Conservation (phyloP, 2,329 filamentous ascomycete species). For the Endoconidiophora laricicola region DNA sequence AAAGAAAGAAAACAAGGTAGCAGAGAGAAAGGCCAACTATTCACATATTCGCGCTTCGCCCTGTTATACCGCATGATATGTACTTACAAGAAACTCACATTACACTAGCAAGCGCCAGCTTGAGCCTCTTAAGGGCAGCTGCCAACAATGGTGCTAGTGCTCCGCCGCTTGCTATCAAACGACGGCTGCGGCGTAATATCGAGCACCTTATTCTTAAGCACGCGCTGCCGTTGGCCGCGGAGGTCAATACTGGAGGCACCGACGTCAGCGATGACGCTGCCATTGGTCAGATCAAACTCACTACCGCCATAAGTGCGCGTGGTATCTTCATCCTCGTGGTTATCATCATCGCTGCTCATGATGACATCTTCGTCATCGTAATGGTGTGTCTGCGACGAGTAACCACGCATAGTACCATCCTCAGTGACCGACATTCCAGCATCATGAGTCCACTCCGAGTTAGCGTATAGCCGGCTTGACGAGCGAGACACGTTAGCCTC, state of each 20-base stretch:
- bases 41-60: background rate
- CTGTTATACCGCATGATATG: background rate
- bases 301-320: conserved; percentile 13
- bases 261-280: background rate
- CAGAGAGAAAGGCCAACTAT: background rate
- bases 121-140: background rate
- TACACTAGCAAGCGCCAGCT: background rate
- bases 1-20: background rate
- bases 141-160: conserved; percentile 6
- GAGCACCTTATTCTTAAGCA: conserved; percentile 35
- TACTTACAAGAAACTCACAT: conserved; percentile 9
- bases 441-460: conserved; percentile 41
- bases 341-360: conserved; percentile 34
- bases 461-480: conserved; percentile 24
- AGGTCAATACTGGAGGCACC: conserved; percentile 18
- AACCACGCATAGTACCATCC: conserved; percentile 2
- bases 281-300: conserved; percentile 14
- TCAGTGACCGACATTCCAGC: conserved; percentile 4
- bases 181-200: conserved; percentile 45
- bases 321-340: conserved; percentile 13
- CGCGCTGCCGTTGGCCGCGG: background rate
- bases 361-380: conserved; percentile 23
- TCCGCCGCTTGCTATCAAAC: conserved; percentile 28
- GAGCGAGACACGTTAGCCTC: conserved; percentile 14
- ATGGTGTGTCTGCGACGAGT: conserved; percentile 4